Evolutionary conservation across 2,329 filamentous ascomycete genomes (phyloP), one percentile per base, ranked within the genome.

Genomic region (Amauroascus verrucosus): DNA sequence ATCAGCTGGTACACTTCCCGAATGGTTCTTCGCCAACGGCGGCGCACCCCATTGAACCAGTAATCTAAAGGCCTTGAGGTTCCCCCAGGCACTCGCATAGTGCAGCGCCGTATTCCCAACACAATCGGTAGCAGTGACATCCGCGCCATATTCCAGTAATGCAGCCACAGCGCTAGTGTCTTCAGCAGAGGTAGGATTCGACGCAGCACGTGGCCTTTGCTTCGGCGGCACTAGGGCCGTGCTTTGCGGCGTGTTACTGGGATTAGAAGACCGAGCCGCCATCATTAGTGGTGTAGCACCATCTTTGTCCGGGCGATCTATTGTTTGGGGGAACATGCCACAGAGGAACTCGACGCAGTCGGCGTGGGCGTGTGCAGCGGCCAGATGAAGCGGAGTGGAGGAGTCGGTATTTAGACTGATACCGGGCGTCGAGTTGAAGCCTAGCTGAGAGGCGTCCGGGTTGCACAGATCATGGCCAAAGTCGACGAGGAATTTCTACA

Each of bases 51-150:
- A 86, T 2, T 85, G 82, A 11, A 95, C 75, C 51, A 95, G 73
- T 33, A 88, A 85, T 41, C 88, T 77, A 52, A 94, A 71, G 0
- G 87, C 85, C 51, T 89, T 81, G 44, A 94, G 69, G 60, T 91
- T 85, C 1, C 88, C 88, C 62, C 86, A 86, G 44, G 85, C 85
- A 62, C 83, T 88, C 11, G 89, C 89, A 70, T 93, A 89, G 70
- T 95, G 88, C 41, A 95, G 74, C 0, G 88, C 86, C 1, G 88
- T 94, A 65, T 94, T 93, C n/a, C 88, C 88, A 54, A 85, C 79
- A 1, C 76, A 63, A 63, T 95, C 88, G 3, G 76, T 73, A 28
- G 76, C 72, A 44, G 74, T 74, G 6, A 86, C 76, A 2, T 79
- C 77, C 0, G 62, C 63, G 16, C 59, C 57, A 37, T 62, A 58